These are phyloP conservation scores for Aspergillus luchuensis DNA, from an alignment of 2,329 filamentous ascomycete genomes.

Conservation along the genomic window DNA sequence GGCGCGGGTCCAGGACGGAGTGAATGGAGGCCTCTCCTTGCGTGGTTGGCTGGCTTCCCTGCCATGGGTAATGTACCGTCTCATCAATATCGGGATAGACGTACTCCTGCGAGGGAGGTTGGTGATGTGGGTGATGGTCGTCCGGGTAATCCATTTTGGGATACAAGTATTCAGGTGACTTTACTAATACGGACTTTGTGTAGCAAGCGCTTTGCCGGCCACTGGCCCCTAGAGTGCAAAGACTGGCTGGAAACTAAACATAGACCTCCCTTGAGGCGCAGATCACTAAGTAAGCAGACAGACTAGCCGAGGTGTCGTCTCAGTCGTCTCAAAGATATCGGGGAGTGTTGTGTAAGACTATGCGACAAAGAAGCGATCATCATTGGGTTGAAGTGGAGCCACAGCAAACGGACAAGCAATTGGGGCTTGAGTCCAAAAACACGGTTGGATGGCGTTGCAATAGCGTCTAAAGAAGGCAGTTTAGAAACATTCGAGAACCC, in stretches of 20 bases:
- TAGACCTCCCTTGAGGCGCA: background rate
- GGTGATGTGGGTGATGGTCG: constrained; percentile 11
- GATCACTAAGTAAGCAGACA: background rate
- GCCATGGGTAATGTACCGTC: constrained; percentile 37
- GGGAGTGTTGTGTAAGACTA: background rate
- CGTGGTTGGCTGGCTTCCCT: constrained; percentile 22
- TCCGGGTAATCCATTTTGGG: constrained; percentile 26
- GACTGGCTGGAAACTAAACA: background rate
- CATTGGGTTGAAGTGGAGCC: background rate
- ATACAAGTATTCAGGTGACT: background rate
- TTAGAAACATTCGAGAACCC: constrained; percentile 3
- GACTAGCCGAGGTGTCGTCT: background rate
- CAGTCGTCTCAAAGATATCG: background rate
- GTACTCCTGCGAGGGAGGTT: constrained; percentile 23
- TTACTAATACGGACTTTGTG: background rate
- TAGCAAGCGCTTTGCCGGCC: background rate
- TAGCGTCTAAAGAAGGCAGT: background rate
- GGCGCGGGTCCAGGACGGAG: constrained; percentile 37
- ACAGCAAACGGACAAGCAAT: background rate
- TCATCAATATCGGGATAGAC: constrained; percentile 40
- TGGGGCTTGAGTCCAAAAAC: background rate
- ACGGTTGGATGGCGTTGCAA: constrained; percentile 1
- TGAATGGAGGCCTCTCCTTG: constrained; percentile 20
- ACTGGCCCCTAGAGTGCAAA: background rate
- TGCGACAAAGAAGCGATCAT: constrained; percentile 2